Evolutionary conservation across 176 grass and related monocot species (phyloP), one percentile per base, ranked within the genome.

Genomic region (Canna indica): DNA sequence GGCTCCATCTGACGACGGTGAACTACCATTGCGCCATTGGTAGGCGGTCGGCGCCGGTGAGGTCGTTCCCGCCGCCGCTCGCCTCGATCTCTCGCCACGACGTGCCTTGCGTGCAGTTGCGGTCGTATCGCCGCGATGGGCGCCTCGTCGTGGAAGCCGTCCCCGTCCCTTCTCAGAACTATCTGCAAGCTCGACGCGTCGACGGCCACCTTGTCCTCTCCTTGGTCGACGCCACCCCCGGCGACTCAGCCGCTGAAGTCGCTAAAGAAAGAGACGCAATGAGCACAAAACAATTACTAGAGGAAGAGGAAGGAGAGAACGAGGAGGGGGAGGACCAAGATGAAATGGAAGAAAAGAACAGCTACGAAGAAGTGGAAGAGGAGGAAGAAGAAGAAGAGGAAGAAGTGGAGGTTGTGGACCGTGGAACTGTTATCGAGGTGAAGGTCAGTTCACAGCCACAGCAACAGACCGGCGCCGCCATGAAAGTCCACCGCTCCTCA

Each of bases 371-470:
- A 2, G 78, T 79, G 33, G 72, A 76, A 17, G 82, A 79, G 1
- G 90, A 84, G 26, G 85, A 84, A 60, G 53, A 67, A 36, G 64
- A 72, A 73, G 3, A 83, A 91, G 2, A 48, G 79, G 81, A 77
- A 1, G 78, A 82, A 2, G 78, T 79, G 33, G 72, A 76, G 13
- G 82, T 79, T 1, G 90, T 96, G 27, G 92, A 91, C 71, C 82
- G 92, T 47, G 85, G 92, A 16, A 91, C 88, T 7, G 86, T 96
- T 2, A 82, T 96, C 8, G 92, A 91, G 77, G 88, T 96, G 11
- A 96, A 91, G 81, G 92, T 96, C 47, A 96, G 85, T 80, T 80
- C 83, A 34, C 91, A 96, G 76, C n/a, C n/a, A 78, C 88, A 87
- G 76, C 53, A 74, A 38, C 68, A 75, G 58, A 41, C 39, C 13